Base-by-base conservation (phyloP, 2,329 filamentous ascomycete species). In the Neoscytalidium dimidiatum region DNA sequence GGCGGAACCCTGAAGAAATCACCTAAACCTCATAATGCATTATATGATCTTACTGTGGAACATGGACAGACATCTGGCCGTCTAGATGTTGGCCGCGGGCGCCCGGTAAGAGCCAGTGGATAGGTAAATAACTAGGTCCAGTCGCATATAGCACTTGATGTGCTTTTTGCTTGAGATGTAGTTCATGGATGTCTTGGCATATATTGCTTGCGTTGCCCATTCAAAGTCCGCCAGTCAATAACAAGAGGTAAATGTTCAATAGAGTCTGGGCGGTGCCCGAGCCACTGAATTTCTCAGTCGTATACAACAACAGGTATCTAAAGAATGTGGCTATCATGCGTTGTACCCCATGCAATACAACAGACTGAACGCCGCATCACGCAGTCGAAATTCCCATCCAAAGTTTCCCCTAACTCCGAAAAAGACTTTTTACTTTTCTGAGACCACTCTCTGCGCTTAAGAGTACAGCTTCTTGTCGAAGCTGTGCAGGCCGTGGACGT, bases 381-480 rank as follows among this genome's bases (percentile, higher is more conserved):
- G 17, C 41, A 46, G 19, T 56, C 52, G 41, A 46, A 21, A 60
- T 60, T 60, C 56, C 41, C 56, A 56, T 64, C 51, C 61, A 64
- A 64, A 29, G 28, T 46, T 23, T 19, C 48, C 38, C 49, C 28
- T 9, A 64, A 64, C 61, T 64, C 61, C 61, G 28, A 56, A 56
- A 64, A 64, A 35, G 49, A 64, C 61, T 46, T 64, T 64, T 64
- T 43, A 49, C 17, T 49, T 64, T 64, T 51, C 41, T 17, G 28
- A 1, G 52, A 46, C 41, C 23, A n/a, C 56, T 53, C 61, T 6
- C 23, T 43, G 29, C 29, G 17, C 31, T 31, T 88, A 97, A 73
- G 93, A 92, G 82, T 96, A 99, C 71, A 99, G 90, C 87, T 98
- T 99, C 91, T 99, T 99, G 85, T 98, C 95, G 78, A 96, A 98